Conservation (phyloP, 805 yeast genomes). For the Wickerhamomyces bovis region DNA sequence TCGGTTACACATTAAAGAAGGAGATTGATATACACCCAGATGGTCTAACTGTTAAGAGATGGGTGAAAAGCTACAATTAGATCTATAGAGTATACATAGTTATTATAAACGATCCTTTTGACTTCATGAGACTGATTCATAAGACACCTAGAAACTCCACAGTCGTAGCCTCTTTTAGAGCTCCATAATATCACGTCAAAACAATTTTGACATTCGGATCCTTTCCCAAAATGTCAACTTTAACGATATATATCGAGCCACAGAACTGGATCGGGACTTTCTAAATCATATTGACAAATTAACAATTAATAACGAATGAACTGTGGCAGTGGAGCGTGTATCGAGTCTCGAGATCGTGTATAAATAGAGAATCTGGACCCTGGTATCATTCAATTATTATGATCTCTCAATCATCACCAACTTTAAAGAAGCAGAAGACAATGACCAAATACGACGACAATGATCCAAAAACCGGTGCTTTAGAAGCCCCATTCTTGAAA, state of each 20-base stretch:
- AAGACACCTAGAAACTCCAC: neutral
- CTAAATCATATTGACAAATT: neutral
- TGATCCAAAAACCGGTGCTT: constrained; percentile 3
- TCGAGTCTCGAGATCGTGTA: neutral
- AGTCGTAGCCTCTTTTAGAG: neutral
- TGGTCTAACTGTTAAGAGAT: constrained; percentile 50
- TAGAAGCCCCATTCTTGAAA: constrained; percentile 35
- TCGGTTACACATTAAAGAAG: constrained; percentile 39
- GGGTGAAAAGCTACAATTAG: constrained; percentile 36
- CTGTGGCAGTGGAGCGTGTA: neutral
- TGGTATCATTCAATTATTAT: neutral
- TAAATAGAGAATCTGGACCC: neutral
- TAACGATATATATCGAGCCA: neutral
- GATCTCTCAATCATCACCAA: neutral
- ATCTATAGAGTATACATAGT: neutral
- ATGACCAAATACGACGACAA: constrained; percentile 7
- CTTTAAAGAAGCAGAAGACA: neutral
- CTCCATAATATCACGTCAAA: neutral
- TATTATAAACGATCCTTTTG: neutral
- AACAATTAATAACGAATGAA: neutral
- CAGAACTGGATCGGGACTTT: neutral
- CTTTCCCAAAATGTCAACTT: neutral
- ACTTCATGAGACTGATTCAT: too few species aligned
- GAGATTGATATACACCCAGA: constrained; percentile 41
- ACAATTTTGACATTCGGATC: neutral